Base-by-base conservation (phyloP, 179 eudicot species). In the Carnegiea gigantea region DNA sequence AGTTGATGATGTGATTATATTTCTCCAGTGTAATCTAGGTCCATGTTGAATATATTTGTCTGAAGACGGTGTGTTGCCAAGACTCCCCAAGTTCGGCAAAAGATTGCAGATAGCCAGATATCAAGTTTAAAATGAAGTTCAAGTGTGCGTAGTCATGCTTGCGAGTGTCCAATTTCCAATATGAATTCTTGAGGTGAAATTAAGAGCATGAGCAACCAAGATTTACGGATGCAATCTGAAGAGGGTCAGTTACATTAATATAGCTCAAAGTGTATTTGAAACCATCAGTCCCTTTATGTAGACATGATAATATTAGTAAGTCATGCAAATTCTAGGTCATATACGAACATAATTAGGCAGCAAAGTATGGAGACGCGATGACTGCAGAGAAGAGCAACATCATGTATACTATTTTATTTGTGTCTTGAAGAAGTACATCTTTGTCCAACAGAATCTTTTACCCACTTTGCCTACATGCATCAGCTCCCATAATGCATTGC, bases 401-500 rank as follows among this genome's bases (percentile, higher is more conserved):
- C 28, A 33, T 59, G 12, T 49, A 21, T 10, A 3, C 68, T 79
- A 36, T 77, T 57, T 70, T 72, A 77, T 77, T 71, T 30, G 49
- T 51, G 28, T 38, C 57, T 62, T 8, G 75, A 57, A 24, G 23
- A 38, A 70, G 30, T 74, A 74, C 62, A 74, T 33, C 44, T 81
- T 49, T 49, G 10, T 13, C 14, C 53, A 80, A 15, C 81, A 68
- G 75, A 83, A 80, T 73, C 62, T 46, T 76, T 68, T 68, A 20
- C 59, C 77, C 81, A 77, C 54, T 64, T 81, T 51, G 79, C 13
- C 40, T 67, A 84, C 71, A 67, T 60, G 28, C 28, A 26, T 38
- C 76, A 57, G 12, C 70, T 24, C 78, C 81, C 86, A 84, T 83
- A 48, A 83, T 78, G 79, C 75, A 54, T 53, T 81, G 84, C 76